Base-by-base conservation (phyloP, 1,284 basidiomycete genomes). In the Tylopilus sp. region DNA sequence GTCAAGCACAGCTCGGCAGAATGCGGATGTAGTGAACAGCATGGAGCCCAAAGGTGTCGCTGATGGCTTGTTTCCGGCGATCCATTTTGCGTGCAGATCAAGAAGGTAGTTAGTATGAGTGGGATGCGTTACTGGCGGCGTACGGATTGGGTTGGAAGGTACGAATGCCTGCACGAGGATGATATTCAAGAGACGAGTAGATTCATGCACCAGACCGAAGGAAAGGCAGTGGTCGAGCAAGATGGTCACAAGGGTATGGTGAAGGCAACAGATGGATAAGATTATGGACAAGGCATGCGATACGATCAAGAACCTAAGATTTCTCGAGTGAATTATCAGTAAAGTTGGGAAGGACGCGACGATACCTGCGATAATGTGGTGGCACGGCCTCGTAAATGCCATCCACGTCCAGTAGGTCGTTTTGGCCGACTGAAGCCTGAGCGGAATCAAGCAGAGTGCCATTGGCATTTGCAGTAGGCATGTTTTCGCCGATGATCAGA, bases 301-400 rank as follows among this genome's bases (percentile, higher is more conserved):
- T 3, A 75, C 55, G 19, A 82, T 52, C 15, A 75, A 67, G 55
- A 66, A 73, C 42, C 79, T 82, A 44, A 2, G n/a, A 9, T 41
- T 26, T 25, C 15, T 37, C 15, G n/a, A 13, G 44, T 66, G 34
- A 53, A 28, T 43, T 19, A 23, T 29, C 23, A 25, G 26, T 30
- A 12, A 19, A 36, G 16, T 30, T 2, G 6, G 10, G 21, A 21
- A 41, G 37, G 10, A 42, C 13, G 2, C 16, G 13, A 48, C 18
- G 54, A 55, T 58, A 81, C 81, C 71, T 70, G 53, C 81, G 73
- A 59, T 73, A 73, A 37, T 72, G 68, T 10, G 62, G 49, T 23
- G 81, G 79, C 35, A 82, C 68, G 6, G 68, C 58, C 21, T 79
- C 75, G 49, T 81, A 82, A 6, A 83, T 51, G 9, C 66, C 65